Evolutionary conservation across 768 basidiomycete species (phyloP).

Genomic region (Leccinum broughii): DNA sequence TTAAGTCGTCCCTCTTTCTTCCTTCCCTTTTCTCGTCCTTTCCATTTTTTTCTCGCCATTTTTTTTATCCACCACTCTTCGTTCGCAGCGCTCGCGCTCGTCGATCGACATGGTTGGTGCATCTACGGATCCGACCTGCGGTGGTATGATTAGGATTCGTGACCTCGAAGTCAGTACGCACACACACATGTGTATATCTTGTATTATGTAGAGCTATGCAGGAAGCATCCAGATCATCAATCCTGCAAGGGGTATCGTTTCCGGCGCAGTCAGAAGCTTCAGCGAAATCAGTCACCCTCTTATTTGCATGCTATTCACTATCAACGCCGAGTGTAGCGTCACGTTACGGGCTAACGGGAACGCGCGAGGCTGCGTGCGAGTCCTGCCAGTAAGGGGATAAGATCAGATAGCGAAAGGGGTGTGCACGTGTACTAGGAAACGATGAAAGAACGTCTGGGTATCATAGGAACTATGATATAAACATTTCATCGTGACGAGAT

Average conservation of each 20-base stretch:
- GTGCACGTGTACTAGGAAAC: too few species aligned
- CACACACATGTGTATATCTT: background rate
- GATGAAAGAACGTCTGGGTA: too few species aligned
- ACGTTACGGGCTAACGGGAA: too few species aligned
- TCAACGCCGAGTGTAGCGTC: too few species aligned
- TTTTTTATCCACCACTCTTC: background rate
- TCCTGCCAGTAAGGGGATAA: too few species aligned
- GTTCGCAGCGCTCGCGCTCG: background rate
- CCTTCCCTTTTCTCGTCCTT: too few species aligned
- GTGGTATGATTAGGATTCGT: background rate
- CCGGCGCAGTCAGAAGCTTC: background rate
- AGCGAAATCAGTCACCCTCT: background rate
- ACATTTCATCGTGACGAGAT: too few species aligned
- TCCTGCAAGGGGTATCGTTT: background rate
- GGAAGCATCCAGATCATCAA: background rate
- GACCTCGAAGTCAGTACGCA: background rate
- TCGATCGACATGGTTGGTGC: background rate
- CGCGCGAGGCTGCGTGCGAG: too few species aligned
- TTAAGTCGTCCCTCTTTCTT: background rate
- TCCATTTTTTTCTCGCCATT: background rate
- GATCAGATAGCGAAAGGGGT: too few species aligned
- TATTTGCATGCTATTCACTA: too few species aligned
- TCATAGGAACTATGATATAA: too few species aligned
- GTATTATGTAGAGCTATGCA: background rate
- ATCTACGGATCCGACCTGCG: background rate